A percentile compares a stretch with the other conserved stretches of the same genome.
Conservation (phyloP, 2,329 filamentous ascomycete genomes). For the Penicillium brevicompactum region DNA sequence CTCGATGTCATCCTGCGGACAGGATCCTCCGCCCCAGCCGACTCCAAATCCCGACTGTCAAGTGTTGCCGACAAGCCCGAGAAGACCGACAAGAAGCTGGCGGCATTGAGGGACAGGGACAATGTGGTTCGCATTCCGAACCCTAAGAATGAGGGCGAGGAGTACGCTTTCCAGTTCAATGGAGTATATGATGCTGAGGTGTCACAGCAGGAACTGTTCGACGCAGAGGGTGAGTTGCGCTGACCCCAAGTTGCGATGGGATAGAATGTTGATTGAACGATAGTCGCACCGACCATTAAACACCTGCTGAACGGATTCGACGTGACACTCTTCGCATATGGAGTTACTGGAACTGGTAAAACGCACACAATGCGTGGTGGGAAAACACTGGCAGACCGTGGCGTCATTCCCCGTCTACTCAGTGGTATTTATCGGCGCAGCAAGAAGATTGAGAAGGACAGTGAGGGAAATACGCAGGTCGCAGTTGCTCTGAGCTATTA, state of each 20-base stretch:
- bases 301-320: slow-evolving; percentile 84
- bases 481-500: slow-evolving; percentile 84
- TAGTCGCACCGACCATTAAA: slow-evolving; percentile 87
- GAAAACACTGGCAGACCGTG: slow-evolving; percentile 79
- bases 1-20: slow-evolving; percentile 84
- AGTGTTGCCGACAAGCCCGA: slow-evolving; percentile 26
- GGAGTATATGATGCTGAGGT: slow-evolving; percentile 81
- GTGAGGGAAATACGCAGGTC: slow-evolving; percentile 68
- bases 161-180: slow-evolving; percentile 94
- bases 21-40: slow-evolving; percentile 44
- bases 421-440: slow-evolving; percentile 83
- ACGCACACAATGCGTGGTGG: slow-evolving; percentile 96
- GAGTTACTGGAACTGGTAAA: slow-evolving; percentile 90
- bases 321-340: slow-evolving; percentile 89
- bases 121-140: slow-evolving; percentile 85
- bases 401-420: slow-evolving; percentile 82
- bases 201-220: slow-evolving; percentile 84
- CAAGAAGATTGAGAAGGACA: slow-evolving; percentile 83
- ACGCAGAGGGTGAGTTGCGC: slow-evolving; percentile 71
- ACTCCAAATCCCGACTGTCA: slow-evolving; percentile 23
- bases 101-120: slow-evolving; percentile 54
- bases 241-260: not conserved
- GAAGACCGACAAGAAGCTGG: slow-evolving; percentile 23
- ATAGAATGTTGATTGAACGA: slow-evolving; percentile 18
- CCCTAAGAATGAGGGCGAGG: slow-evolving; percentile 86